Conservation (phyloP, 2,329 filamentous ascomycete species). For the Aspergillus fumigatus region DNA sequence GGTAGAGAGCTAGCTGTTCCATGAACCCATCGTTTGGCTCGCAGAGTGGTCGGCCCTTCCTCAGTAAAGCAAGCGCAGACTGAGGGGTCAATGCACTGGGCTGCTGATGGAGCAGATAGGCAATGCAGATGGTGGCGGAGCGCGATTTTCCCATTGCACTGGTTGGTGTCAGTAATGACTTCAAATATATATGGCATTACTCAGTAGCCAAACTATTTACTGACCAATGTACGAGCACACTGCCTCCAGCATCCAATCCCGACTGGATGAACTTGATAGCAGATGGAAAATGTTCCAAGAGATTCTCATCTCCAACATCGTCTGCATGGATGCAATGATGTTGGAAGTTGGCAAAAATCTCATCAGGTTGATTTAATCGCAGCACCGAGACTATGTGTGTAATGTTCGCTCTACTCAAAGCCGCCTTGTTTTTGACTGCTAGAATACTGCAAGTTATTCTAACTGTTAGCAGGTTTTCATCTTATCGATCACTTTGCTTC, state of each 20-base stretch:
- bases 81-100: slow-evolving; percentile 55
- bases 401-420: slow-evolving; percentile 68
- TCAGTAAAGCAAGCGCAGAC: slow-evolving; percentile 67
- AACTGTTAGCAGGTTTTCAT: slow-evolving; percentile 3
- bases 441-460: slow-evolving; percentile 60
- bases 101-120: slow-evolving; percentile 67
- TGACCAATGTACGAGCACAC: slow-evolving; percentile 67
- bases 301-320: slow-evolving; percentile 83
- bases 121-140: slow-evolving; percentile 76
- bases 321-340: slow-evolving; percentile 81
- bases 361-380: slow-evolving; percentile 54
- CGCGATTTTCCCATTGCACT: slow-evolving; percentile 97
- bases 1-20: slow-evolving; percentile 80
- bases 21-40: slow-evolving; percentile 93
- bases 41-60: slow-evolving; percentile 67
- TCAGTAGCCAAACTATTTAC: slow-evolving; percentile 19
- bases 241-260: slow-evolving; percentile 59
- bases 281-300: slow-evolving; percentile 72
- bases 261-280: slow-evolving; percentile 80
- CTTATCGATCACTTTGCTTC: neutral
- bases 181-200: slow-evolving; percentile 20
- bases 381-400: slow-evolving; percentile 88
- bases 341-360: slow-evolving; percentile 58
- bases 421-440: slow-evolving; percentile 66
- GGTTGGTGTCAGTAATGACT: slow-evolving; percentile 13